Evolutionary conservation across 176 grass and related monocot species (phyloP), one percentile per base, ranked within the genome.

Genomic region (Oryza brachyantha): DNA sequence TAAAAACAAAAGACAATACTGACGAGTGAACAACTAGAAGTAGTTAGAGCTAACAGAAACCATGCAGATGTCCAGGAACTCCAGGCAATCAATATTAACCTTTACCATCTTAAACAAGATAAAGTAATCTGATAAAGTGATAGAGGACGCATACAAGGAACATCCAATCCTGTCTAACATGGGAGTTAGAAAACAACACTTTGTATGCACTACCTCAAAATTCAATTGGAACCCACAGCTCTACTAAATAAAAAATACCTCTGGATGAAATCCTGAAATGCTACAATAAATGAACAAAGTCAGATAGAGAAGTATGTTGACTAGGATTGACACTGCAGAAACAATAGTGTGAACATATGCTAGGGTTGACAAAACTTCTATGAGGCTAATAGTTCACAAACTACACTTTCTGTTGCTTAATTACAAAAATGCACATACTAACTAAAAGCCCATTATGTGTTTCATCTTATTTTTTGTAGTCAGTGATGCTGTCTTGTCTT

Each of bases 71-170:
- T 59, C 16, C 17, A 17, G 48, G 17, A 19, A 52, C 48, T 21
- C 48, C 48, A 34, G 61, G 54, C 61, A 75, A 75, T 75, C 22
- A 58, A 54, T 22, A 74, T 57, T 13, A 52, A 72, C 16, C 61
- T 22, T 40, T 58, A 66, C 41, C 26, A 80, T 26, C 50, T 59
- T 55, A 79, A 78, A 85, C 31, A 55, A 66, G 5, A 83, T 54
- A 72, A 77, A 72, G 14, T 73, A 78, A 59, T 73, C n/a, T 71
- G 74, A 66, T 10, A 73, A 22, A 57, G 52, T 57, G 5, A 52
- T 52, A 52, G 7, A 14, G 12, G 31, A 48, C 69, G 62, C 61
- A 88, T 52, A 43, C 68, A 79, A 58, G 55, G 12, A 21, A 69
- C 27, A 78, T 66, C 61, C 46, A 72, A 79, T 52, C 37, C 7